Base-by-base conservation (phyloP, 2,329 filamentous ascomycete species). In the Neoascochyta sp. region DNA sequence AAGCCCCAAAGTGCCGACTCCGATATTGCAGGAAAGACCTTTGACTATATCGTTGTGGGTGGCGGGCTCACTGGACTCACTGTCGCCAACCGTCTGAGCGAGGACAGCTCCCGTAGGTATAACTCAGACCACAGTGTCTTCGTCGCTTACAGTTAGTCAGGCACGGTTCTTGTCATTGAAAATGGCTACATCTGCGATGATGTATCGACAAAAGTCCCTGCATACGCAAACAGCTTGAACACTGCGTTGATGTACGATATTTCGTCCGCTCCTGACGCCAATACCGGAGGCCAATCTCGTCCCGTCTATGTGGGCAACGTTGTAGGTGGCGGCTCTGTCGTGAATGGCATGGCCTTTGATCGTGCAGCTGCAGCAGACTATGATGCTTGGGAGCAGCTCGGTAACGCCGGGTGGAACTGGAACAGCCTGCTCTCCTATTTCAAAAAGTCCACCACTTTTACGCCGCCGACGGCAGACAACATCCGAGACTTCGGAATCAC, bases 311-410 rank as follows among this genome's bases (percentile, higher is more conserved):
- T 52, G 1, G 43, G 43, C 5, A 49, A 51, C 7, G 52, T 58
- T 1, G 51, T 66, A 3, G 63, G 63, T 3, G 64, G 63, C 1
- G 54, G 58, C 8, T 57, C 52, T 11, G 54, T 57, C 1, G 52
- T 65, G 14, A 66, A 67, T 41, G 58, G 60, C 6, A 62, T 67
- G 60, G 44, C 54, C 5, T 63, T 60, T 34, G 59, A 61, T 29
- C 55, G 63, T 5, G 64, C 51, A 9, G 45, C 51, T 18, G 45
- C 49, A 11, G 54, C 41, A 5, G 62, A 65, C 34, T 66, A 66
- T 25, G 70, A 81, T 52, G 67, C 66, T 0, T 81, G 77, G 77
- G 70, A 69, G 25, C 55, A 63, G 16, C 55, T 81, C 7, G 77
- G 77, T 0, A 81, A 80, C 42, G 33, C 43, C 1, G 77, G 75